Base-by-base conservation (phyloP, 1,139 yeast genomes). In the Taphrina flavorubra region DNA sequence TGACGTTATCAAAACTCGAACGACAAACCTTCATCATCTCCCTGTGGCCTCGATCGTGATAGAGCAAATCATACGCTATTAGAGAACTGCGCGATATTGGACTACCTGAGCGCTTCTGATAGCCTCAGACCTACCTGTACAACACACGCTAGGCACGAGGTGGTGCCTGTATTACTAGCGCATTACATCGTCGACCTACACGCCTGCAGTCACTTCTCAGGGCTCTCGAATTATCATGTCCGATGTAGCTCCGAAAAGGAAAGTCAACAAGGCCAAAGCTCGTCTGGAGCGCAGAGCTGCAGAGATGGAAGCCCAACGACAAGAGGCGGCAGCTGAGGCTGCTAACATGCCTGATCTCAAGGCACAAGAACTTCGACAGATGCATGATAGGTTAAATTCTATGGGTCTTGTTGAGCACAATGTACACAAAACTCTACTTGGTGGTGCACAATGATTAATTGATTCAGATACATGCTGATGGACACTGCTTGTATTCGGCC, bases 401-500 rank as follows among this genome's bases (percentile, higher is more conserved):
- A 80, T 84, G 49, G 79, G 81, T 1, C 79, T 92, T 8, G 75
- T 74, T 18, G 86, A 88, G 72, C 78, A 82, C 72, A 92, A 89
- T 74, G 74, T n/a, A 18, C 18, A 18, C 11, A 46, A 10, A 46
- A 10, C n/a, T 18, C 11, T 18, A 46, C 5, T 46, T 25, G 31
- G 20, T 18, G 11, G n/a, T 46, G 40, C 79, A 79, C 3, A n/a
- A 8, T n/a, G 25, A n/a, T n/a, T 10, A 59, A 70, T 39, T 39
- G 14, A 10, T 14, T 71, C 14, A 63, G 67, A 90, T 92, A 63
- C 81, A 83, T 70, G 97, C 98, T 0, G 98, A 94, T 78, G 99
- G 99, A 0, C 95, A 94, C 78, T 94, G 99, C 81, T 80, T 94
- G 57, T 94, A 91, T 80, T 90, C 92, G 1, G 88, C 97, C 0